phyloP scores from a whole-genome alignment of 352 stramenopile species.

The Phytopythium litorale region DNA sequence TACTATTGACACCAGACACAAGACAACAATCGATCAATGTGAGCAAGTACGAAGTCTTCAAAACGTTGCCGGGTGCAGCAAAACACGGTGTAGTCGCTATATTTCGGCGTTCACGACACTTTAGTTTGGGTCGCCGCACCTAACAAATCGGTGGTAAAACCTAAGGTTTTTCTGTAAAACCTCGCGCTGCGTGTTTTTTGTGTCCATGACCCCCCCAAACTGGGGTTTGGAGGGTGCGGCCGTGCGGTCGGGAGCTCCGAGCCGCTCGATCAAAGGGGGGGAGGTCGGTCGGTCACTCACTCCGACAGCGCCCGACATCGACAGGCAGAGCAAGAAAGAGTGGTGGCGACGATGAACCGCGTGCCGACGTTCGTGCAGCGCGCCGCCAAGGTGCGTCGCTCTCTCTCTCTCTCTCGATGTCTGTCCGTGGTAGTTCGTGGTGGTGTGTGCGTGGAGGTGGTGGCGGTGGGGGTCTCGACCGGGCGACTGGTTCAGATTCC shows the following conservation, averaged over 20 bases:
- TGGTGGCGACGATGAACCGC: constrained; percentile 70
- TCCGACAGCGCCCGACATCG: constrained; percentile 2
- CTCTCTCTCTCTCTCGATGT: not conserved
- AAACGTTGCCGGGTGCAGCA: too few species aligned
- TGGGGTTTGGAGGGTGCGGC: constrained; percentile 8
- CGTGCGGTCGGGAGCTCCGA: not conserved
- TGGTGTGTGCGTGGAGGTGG: not conserved
- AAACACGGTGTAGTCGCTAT: too few species aligned
- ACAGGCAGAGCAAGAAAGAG: constrained; percentile 37
- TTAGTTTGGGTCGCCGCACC: not conserved
- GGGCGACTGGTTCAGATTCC: not conserved
- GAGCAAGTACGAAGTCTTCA: too few species aligned
- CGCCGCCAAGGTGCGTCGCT: constrained; percentile 58
- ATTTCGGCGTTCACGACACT: too few species aligned
- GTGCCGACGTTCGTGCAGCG: constrained; percentile 65
- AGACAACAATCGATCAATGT: too few species aligned
- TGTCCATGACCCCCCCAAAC: not conserved
- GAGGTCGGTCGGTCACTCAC: not conserved
- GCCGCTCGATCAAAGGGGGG: constrained; percentile 4
- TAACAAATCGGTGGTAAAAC: constrained; percentile 9
- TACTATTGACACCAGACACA: too few species aligned
- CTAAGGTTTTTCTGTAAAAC: constrained; percentile 15
- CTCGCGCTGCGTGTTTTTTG: constrained; percentile 5
- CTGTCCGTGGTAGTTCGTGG: not conserved
- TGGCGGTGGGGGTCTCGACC: not conserved